Conservation (phyloP, 805 yeast species). For the Metschnikowia koreensis region DNA sequence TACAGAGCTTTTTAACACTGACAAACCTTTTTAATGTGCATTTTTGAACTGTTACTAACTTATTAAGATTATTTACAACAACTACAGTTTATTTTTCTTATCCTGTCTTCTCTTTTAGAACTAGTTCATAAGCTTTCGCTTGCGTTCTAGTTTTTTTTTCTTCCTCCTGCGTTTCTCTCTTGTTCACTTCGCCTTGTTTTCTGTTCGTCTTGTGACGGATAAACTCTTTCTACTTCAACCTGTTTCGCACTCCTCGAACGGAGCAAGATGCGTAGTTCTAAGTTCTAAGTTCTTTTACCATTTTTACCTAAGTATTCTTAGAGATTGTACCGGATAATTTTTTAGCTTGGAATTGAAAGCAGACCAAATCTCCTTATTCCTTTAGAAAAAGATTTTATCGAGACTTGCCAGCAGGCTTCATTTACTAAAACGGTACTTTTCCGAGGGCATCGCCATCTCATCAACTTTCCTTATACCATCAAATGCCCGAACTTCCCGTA, state of each 20-base stretch:
- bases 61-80: not conserved
- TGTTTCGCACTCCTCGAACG: not conserved
- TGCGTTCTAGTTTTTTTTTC: not conserved
- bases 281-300: too few relatives aligned
- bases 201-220: not conserved
- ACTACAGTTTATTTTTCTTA: not conserved
- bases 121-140: not conserved
- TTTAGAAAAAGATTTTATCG: too few relatives aligned
- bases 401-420: not conserved
- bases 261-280: not conserved
- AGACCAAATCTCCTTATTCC: not conserved
- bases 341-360: too few relatives aligned
- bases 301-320: too few relatives aligned
- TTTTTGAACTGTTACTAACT: constrained; percentile 12
- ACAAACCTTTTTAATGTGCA: constrained; percentile 11
- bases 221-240: not conserved
- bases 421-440: not conserved
- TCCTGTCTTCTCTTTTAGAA: not conserved
- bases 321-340: too few relatives aligned
- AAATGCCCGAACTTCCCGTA: constrained; percentile 47
- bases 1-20: constrained; percentile 77
- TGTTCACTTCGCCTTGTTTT: not conserved
- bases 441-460: constrained; percentile 6
- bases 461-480: not conserved
- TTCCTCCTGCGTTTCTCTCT: not conserved